Evolutionary conservation across 2,329 filamentous ascomycete species (phyloP), one percentile per base, ranked within the genome.

Genomic region (Paecilomyces fulvus): DNA sequence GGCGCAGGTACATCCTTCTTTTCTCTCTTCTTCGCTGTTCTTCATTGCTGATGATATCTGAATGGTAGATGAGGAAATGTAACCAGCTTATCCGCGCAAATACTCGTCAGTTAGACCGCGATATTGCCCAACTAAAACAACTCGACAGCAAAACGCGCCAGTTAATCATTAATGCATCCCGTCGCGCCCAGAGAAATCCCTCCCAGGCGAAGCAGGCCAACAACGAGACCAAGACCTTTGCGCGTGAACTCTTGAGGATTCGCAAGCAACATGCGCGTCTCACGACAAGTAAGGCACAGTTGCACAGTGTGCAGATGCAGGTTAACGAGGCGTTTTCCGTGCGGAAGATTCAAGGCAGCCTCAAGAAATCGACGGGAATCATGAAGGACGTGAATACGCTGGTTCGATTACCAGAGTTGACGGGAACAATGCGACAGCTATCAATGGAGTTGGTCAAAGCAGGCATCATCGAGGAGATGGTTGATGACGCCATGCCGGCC

Each of bases 401-500:
- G 25, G 85, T 96, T 52, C 81, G 87, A 28, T 75, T 99, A 64
- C 94, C 94, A 10, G 89, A 96, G 76, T 79, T 97, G 59, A 90
- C 87, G 20, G 85, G 83, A 12, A 96, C 92, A 8, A 97, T 97
- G 92, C 81, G 85, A 60, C 90, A 95, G 72, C 78, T 97, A 52
- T 88, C 86, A 65, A 81, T 87, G 57, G 94, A 97, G 79, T 76
- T 97, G 63, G 88, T 96, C 73, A 95, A 91, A 77, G 92, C 94
- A 2, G 94, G 92, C 14, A 92, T 99, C 62, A 95, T 97, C 59
- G 92, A 97, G 79, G 94, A 99, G 77, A 96, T 97, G 89, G 85
- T 95, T 3, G 89, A 87, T 51, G 92, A 97, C 70, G 85, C 81
- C 49, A 77, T 97, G 62, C 90, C 91, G n/a, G 79, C 83, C 59